phyloP scores from a whole-genome alignment of 2,329 filamentous ascomycete genomes.

The Cladophialophora bantiana region DNA sequence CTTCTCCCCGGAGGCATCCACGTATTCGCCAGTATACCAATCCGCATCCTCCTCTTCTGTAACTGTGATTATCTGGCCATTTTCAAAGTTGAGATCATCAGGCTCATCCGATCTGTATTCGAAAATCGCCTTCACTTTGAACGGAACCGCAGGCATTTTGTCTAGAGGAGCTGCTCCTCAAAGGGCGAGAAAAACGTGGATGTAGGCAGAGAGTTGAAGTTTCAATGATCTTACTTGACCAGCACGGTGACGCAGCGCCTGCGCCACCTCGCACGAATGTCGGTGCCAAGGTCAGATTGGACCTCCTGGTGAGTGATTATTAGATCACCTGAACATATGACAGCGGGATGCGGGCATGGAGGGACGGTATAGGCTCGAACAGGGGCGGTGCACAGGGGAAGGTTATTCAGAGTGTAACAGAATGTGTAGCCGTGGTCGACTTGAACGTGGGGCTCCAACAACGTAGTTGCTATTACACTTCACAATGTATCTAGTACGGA shows the following conservation, averaged over 20 bases:
- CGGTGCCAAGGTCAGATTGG: slow-evolving; percentile 32
- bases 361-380: slow-evolving; percentile 1
- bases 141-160: slow-evolving; percentile 74
- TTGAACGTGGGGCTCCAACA: slow-evolving; percentile 18
- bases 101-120: slow-evolving; percentile 93
- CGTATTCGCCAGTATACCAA: slow-evolving; percentile 71
- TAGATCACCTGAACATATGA: slow-evolving; percentile 24
- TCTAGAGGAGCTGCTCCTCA: slow-evolving; percentile 25
- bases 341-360: background rate
- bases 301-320: slow-evolving; percentile 2
- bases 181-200: slow-evolving; percentile 40
- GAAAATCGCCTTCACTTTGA: slow-evolving; percentile 95
- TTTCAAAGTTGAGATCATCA: slow-evolving; percentile 87
- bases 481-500: background rate
- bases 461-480: background rate
- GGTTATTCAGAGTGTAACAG: background rate
- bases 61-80: slow-evolving; percentile 91
- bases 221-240: slow-evolving; percentile 34
- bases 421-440: slow-evolving; percentile 8
- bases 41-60: slow-evolving; percentile 91
- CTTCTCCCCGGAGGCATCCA: slow-evolving; percentile 75
- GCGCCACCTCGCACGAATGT: slow-evolving; percentile 32
- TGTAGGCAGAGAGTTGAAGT: slow-evolving; percentile 31
- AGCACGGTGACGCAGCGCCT: slow-evolving; percentile 36
- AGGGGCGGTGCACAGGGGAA: slow-evolving; percentile 11